phyloP scores from a whole-genome alignment of 352 stramenopile species.

The Globisporangium yorkense region DNA sequence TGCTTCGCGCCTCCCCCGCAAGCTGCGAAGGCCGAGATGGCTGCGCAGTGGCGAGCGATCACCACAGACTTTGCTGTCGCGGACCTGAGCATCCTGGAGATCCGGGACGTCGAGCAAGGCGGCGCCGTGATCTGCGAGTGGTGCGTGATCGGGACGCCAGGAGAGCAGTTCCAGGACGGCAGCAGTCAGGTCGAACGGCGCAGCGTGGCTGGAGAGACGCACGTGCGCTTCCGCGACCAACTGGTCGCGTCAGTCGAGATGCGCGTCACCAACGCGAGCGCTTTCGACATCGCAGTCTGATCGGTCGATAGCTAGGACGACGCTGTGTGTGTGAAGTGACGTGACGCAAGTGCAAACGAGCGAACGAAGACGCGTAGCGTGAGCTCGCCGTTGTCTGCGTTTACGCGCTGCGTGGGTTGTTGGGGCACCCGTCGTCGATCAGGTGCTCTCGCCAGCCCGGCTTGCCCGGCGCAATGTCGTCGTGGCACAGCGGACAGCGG shows the following conservation, averaged over 20 bases:
- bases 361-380: background rate
- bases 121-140: conserved; percentile 18
- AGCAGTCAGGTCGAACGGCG: conserved; percentile 9
- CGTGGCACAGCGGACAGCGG: conserved; percentile 79
- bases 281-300: background rate
- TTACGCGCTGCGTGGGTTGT: conserved; percentile 54
- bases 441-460: conserved; percentile 69
- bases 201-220: conserved; percentile 19
- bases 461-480: conserved; percentile 60
- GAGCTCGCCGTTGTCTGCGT: background rate
- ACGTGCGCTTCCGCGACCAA: conserved; percentile 20
- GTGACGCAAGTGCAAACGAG: background rate
- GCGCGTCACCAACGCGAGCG: background rate
- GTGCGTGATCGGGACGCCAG: conserved; percentile 19
- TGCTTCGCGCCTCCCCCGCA: conserved; percentile 1
- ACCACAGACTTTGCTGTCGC: conserved; percentile 30
- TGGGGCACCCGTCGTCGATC: conserved; percentile 61
- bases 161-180: conserved; percentile 15
- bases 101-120: conserved; percentile 5
- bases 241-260: conserved; percentile 6
- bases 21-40: conserved; percentile 7
- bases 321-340: background rate
- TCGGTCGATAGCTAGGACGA: background rate
- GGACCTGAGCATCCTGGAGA: conserved; percentile 21
- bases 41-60: conserved; percentile 28